Conservation (phyloP, 1,139 yeast genomes). For the Hyphopichia pseudoburtonii region DNA sequence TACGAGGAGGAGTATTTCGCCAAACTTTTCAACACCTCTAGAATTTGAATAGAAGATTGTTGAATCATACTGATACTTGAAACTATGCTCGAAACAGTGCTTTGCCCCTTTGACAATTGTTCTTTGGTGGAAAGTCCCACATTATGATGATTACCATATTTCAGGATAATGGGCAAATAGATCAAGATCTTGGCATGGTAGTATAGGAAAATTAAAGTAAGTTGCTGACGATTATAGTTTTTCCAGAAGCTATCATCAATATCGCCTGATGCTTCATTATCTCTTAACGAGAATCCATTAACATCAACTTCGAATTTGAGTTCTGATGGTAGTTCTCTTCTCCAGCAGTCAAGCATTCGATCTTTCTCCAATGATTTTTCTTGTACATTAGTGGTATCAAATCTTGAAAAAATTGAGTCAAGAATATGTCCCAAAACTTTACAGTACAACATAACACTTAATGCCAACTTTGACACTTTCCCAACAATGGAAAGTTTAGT, state of each 20-base stretch:
- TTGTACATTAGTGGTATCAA: conserved; percentile 37
- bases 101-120: conserved; percentile 27
- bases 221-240: conserved; percentile 47
- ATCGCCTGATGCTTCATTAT: conserved; percentile 27
- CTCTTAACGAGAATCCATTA: conserved; percentile 54
- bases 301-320: conserved; percentile 67
- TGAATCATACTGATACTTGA: conserved; percentile 61
- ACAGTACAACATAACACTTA: conserved; percentile 67
- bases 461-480: conserved; percentile 61
- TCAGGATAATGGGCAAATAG: conserved; percentile 70
- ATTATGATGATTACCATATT: conserved; percentile 44
- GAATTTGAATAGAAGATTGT: conserved; percentile 68
- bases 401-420: conserved; percentile 60
- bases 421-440: conserved; percentile 73
- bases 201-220: conserved; percentile 63
- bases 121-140: conserved; percentile 47
- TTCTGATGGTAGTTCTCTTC: conserved; percentile 62
- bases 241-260: conserved; percentile 34
- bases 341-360: conserved; percentile 76
- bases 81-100: conserved; percentile 26
- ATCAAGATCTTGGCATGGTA: conserved; percentile 79
- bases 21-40: conserved; percentile 57
- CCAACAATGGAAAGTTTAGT: conserved; percentile 63
- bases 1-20: conserved; percentile 39
- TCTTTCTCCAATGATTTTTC: conserved; percentile 53